Percentiles rank a stretch among this genome's conserved stretches.
These are phyloP conservation scores for Apiospora hydei DNA, from an alignment of 2,329 filamentous ascomycete genomes.

Conservation along the genomic window DNA sequence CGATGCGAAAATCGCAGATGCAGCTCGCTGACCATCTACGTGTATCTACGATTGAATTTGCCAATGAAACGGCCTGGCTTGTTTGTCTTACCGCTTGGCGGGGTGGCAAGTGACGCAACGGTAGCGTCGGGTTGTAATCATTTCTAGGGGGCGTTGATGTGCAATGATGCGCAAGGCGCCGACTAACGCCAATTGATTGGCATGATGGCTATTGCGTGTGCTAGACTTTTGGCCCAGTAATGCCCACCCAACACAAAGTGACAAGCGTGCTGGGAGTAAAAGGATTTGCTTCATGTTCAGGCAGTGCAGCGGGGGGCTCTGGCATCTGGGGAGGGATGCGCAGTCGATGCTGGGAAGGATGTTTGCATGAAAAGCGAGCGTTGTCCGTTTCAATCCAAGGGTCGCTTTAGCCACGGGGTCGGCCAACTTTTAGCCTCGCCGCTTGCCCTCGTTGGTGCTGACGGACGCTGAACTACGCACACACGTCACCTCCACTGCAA, in stretches of 20 bases:
- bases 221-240: not conserved
- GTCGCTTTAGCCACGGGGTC: constrained; percentile 10
- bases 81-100: not conserved
- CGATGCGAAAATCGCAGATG: not conserved
- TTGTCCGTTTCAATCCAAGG: not conserved
- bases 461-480: constrained; percentile 12
- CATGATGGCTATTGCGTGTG: not conserved
- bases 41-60: not conserved
- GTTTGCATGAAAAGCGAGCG: not conserved
- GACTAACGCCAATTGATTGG: constrained; percentile 6
- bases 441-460: not conserved
- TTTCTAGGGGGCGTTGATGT: too few relatives aligned
- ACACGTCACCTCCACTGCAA: not conserved
- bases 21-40: not conserved
- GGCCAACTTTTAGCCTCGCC: not conserved
- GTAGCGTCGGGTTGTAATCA: not conserved
- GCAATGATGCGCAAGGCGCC: not conserved
- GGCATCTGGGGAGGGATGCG: not conserved
- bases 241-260: too few relatives aligned
- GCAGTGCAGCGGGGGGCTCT: not conserved
- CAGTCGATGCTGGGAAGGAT: not conserved
- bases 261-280: not conserved
- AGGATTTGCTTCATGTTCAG: not conserved
- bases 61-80: not conserved
- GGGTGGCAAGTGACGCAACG: not conserved